Base-by-base conservation (phyloP, 768 basidiomycete genomes). In the Tulasnella sp. region DNA sequence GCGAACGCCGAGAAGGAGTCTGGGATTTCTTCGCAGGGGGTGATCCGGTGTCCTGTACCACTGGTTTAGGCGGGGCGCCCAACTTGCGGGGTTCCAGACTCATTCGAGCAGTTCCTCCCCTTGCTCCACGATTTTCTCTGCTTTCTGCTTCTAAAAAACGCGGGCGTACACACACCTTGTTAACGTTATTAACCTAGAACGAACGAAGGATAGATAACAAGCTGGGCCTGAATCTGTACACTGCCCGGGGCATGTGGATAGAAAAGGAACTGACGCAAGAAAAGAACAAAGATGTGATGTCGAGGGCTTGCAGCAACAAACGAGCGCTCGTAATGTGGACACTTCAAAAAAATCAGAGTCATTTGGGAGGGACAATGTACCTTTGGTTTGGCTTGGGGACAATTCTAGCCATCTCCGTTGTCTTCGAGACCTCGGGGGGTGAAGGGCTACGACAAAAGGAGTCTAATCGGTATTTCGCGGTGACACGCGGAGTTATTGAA, bases 401-500 rank as follows among this genome's bases (percentile, higher is more conserved):
- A 29, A 15, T 64, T 64, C 58, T 22, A 64, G 58, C 22, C 58
- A n/a, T 64, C 31, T 64, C 58, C 11, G 58, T 64, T 64, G 58
- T 64, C 58, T 64, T 64, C 58, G 58, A 64, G 58, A 64, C 58
- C 58, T 64, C 15, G 22, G 3, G 31, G 31, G 42, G 42, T 42
- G 54, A 31, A 3, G 58, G 58, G 29, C 25, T 34, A 29, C 58
- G 58, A 64, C 58, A 34, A 34, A 64, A 64, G 58, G 58, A 64
- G 58, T 64, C 58, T 64, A 64, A 64, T 64, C 58, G 58, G 58
- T 17, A 64, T 64, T 64, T 64, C 58, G 58, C 58, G 58, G 58
- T 64, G 58, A 64, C 58, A 64, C 25, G 25, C 58, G 58, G 58
- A 64, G 58, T 25, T 64, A 64, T 64, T 64, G 9, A 49, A 49